Evolutionary conservation across 495 filamentous ascomycete species (phyloP), one percentile per base, ranked within the genome.

Genomic region (Penicillium dipodomyicola): DNA sequence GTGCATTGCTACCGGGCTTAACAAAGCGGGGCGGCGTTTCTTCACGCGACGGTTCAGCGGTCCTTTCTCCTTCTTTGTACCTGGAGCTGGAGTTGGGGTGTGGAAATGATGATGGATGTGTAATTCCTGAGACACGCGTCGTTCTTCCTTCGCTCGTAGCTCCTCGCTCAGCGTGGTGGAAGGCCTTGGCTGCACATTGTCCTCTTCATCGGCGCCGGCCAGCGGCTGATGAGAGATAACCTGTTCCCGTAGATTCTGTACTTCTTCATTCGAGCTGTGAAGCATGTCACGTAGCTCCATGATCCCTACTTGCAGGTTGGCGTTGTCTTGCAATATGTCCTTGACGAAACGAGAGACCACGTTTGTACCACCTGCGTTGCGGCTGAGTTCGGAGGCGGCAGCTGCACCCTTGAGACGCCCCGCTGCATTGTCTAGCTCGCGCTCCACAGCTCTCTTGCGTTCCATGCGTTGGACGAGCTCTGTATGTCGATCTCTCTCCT

Each of bases 61-160:
- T 0, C 66, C 58, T 45, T 74, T 73, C 41, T 90, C 84, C 52
- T 84, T 82, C 65, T 84, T 66, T 5, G 63, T 40, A 25, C 56
- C 50, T 56, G 1, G 11, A 2, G 73, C 78, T 45, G 15, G 17
- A 1, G 73, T 79, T 45, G 84, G 77, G 35, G 87, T 81, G 59
- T 96, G 90, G 60, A 96, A 95, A 67, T 97, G 93, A 58, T 96
- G 91, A 65, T 97, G 92, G 40, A 96, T 87, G 64, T 96, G 92
- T 37, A 96, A 72, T 62, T 90, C 88, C 63, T 90, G 87, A 11
- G 86, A 84, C 3, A 83, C 67, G 35, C 80, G 71, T 10, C 72
- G 72, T 17, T 80, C 72, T 44, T 73, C 70, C 35, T 80, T 81
- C 39, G 75, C 69, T 22, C 80, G 80, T 22, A 96, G 76, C 65